These are phyloP conservation scores for Yamadazyma paraphyllophila DNA, from an alignment of 805 yeast genomes.

Conservation along the genomic window DNA sequence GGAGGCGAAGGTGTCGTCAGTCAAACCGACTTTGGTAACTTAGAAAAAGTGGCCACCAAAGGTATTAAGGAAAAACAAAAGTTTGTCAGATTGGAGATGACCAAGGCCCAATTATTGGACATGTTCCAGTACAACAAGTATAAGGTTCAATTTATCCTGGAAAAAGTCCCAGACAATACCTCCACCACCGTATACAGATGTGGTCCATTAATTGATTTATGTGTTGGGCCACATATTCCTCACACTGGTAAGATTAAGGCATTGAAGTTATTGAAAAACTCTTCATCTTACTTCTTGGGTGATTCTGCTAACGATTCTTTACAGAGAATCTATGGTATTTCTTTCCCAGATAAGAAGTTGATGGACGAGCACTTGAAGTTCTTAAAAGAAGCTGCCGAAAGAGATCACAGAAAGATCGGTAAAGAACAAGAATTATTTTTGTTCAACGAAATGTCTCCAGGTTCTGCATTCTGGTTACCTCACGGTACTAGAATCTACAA, in stretches of 20 bases:
- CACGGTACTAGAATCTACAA: slow-evolving; percentile 98
- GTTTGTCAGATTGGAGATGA: slow-evolving; percentile 88
- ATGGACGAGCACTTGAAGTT: slow-evolving; percentile 95
- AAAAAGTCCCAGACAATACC: slow-evolving; percentile 94
- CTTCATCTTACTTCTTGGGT: slow-evolving; percentile 94
- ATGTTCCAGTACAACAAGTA: slow-evolving; percentile 97
- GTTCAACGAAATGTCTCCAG: slow-evolving; percentile 97
- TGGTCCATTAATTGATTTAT: slow-evolving; percentile 94
- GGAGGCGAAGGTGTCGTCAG: slow-evolving; percentile 68
- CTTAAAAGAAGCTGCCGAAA: slow-evolving; percentile 90
- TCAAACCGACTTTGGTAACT: slow-evolving; percentile 76
- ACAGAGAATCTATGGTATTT: slow-evolving; percentile 96
- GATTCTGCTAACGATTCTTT: slow-evolving; percentile 89
- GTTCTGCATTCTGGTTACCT: slow-evolving; percentile 98
- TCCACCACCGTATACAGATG: slow-evolving; percentile 96
- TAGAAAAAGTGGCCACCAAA: slow-evolving; percentile 83
- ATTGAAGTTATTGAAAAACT: slow-evolving; percentile 89
- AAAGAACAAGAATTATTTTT: slow-evolving; percentile 92
- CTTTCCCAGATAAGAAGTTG: slow-evolving; percentile 96
- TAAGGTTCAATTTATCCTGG: slow-evolving; percentile 80
- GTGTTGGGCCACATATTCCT: slow-evolving; percentile 97
- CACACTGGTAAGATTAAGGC: slow-evolving; percentile 96
- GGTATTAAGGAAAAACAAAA: slow-evolving; percentile 94
- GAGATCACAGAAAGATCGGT: slow-evolving; percentile 97
- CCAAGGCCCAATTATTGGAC: slow-evolving; percentile 85